Percentiles rank a stretch among this genome's conserved stretches.
Conservation (phyloP, 1,139 yeast species). For the Debaryomyces nepalensis region DNA sequence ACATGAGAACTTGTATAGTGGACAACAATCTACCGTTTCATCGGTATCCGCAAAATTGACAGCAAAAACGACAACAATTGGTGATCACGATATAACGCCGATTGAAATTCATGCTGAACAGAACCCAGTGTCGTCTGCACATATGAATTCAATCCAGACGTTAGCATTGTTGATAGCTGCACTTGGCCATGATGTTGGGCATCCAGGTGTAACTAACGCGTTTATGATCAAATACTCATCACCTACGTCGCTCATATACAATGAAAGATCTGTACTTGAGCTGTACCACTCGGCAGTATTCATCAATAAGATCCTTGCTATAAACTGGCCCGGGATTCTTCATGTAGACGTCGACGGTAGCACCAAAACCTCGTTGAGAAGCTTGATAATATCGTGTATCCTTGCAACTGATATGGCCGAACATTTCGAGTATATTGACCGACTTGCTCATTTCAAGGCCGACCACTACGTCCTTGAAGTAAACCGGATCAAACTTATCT, state of each 20-base stretch:
- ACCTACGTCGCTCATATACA: slow-evolving; percentile 66
- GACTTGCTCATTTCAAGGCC: slow-evolving; percentile 38
- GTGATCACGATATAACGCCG: not conserved
- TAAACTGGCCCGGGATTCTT: slow-evolving; percentile 66
- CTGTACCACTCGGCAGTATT: slow-evolving; percentile 82
- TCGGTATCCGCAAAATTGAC: not conserved
- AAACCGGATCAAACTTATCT: slow-evolving; percentile 51
- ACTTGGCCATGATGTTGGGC: slow-evolving; percentile 94
- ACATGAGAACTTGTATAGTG: no score
- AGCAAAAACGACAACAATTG: not conserved
- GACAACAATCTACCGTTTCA: not conserved
- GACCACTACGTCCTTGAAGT: slow-evolving; percentile 18
- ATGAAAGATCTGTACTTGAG: slow-evolving; percentile 76
- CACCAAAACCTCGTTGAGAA: slow-evolving; percentile 29
- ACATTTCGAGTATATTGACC: slow-evolving; percentile 74
- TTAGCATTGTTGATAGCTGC: slow-evolving; percentile 76
- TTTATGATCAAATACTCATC: slow-evolving; percentile 66
- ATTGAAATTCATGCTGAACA: not conserved
- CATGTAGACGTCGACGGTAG: slow-evolving; percentile 22
- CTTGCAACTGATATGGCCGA: slow-evolving; percentile 95
- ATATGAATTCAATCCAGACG: slow-evolving; percentile 52
- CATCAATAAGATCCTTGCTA: slow-evolving; percentile 55
- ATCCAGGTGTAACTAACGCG: slow-evolving; percentile 90
- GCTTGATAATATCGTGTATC: slow-evolving; percentile 51
- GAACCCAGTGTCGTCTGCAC: slow-evolving; percentile 10